Evolutionary conservation across 2,329 filamentous ascomycete species (phyloP).

Genomic region (Amphichorda felina): DNA sequence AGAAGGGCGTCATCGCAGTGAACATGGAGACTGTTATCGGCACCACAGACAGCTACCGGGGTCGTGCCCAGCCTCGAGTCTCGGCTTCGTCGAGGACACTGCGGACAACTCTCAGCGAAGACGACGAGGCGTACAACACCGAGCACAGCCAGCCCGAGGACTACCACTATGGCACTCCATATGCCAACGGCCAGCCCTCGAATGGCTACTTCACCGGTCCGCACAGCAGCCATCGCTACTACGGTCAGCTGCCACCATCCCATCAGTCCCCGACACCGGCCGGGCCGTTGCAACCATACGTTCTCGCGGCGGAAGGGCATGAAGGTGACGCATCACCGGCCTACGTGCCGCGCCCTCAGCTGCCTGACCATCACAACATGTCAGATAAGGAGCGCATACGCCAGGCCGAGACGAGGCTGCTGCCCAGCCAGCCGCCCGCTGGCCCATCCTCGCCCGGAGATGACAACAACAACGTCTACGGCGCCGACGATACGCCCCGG

Average conservation of each 20-base stretch:
- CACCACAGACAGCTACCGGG: conserved; percentile 58
- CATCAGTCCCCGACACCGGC: not conserved
- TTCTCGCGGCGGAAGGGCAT: conserved; percentile 4
- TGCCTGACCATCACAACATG: conserved; percentile 47
- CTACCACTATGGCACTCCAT: conserved; percentile 8
- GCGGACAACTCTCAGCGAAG: conserved; percentile 16
- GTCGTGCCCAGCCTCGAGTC: conserved; percentile 9
- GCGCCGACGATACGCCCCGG: conserved; percentile 27
- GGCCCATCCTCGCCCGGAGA: conserved; percentile 21
- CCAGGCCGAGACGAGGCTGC: conserved; percentile 62
- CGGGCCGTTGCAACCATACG: conserved; percentile 4
- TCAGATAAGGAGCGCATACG: conserved; percentile 75
- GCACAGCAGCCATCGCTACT: conserved; percentile 15
- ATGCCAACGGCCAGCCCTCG: conserved; percentile 8
- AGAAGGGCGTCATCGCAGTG: conserved; percentile 84
- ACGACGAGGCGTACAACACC: conserved; percentile 11
- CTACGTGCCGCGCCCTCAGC: conserved; percentile 47
- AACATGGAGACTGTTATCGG: conserved; percentile 82
- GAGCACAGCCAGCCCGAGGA: conserved; percentile 8
- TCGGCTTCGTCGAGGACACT: conserved; percentile 14
- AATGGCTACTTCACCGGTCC: conserved; percentile 13
- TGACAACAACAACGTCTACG: conserved; percentile 37
- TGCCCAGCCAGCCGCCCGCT: conserved; percentile 62
- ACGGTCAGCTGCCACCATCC: conserved; percentile 2
- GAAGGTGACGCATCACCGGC: conserved; percentile 22